Percentiles rank a stretch among this genome's conserved stretches.
Evolutionary conservation across 495 filamentous ascomycete species (phyloP).

Genomic region (Aspergillus conjunctus): DNA sequence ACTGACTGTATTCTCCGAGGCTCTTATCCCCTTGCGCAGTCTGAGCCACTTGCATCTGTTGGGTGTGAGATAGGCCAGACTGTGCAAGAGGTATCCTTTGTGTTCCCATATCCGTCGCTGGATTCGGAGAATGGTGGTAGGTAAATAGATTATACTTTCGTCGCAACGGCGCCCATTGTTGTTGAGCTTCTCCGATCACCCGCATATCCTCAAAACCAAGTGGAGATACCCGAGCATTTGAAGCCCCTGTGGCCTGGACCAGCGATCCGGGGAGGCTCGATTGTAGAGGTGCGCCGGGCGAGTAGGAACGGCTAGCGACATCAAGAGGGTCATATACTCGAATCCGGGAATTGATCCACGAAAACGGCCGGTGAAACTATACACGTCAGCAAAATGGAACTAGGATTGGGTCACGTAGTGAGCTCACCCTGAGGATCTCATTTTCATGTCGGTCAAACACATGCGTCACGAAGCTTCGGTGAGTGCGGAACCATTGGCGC

Average conservation of each 20-base stretch:
- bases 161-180: conserved; percentile 67
- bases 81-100: conserved; percentile 43
- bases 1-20: conserved; percentile 58
- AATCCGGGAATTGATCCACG: conserved; percentile 67
- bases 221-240: conserved; percentile 53
- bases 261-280: conserved; percentile 44
- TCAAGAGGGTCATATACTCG: conserved; percentile 63
- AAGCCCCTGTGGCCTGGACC: conserved; percentile 36
- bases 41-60: conserved; percentile 48
- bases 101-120: conserved; percentile 40
- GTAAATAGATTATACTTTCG: conserved; percentile 71
- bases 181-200: conserved; percentile 67
- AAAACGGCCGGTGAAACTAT: conserved; percentile 68
- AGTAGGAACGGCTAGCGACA: conserved; percentile 29
- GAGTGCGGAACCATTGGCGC: conserved; percentile 66
- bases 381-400: not conserved
- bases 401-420: not conserved
- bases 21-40: conserved; percentile 30
- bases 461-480: conserved; percentile 69
- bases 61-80: conserved; percentile 50
- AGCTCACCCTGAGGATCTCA: conserved; percentile 61
- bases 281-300: conserved; percentile 48
- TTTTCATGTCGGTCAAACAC: conserved; percentile 67
- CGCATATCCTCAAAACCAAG: conserved; percentile 60
- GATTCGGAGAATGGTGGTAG: conserved; percentile 42